Conservation (phyloP, 306 rosid species). For the Prunus mira region DNA sequence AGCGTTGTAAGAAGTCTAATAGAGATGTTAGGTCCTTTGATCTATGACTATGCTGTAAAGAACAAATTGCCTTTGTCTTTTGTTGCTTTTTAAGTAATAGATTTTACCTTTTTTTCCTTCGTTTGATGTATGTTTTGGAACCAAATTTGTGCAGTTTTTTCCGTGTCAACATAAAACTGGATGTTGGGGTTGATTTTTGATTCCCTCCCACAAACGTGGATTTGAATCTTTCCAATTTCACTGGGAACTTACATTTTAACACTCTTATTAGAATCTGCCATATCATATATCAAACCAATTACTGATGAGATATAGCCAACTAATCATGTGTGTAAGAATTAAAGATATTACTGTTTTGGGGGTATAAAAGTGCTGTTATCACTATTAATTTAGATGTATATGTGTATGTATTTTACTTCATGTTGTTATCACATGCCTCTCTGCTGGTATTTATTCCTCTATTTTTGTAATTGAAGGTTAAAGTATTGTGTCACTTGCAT, state of each 20-base stretch:
- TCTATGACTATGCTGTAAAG: not conserved
- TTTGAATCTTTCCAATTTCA: no score
- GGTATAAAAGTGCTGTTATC: no score
- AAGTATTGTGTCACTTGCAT: constrained; percentile 78
- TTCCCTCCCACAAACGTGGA: no score
- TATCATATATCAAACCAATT: no score
- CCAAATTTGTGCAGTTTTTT: not conserved
- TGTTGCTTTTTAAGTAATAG: not conserved
- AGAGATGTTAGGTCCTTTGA: not conserved
- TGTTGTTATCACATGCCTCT: no score
- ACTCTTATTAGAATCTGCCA: no score
- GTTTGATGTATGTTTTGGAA: not conserved
- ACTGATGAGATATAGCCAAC: not conserved
- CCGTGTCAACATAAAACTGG: not conserved
- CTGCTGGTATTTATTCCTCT: constrained; percentile 22
- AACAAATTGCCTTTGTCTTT: not conserved
- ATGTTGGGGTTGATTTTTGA: not conserved
- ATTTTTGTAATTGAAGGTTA: constrained; percentile 52
- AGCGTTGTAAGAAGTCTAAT: not conserved
- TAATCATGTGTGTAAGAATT: not conserved
- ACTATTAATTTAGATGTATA: not conserved
- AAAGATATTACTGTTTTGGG: no score
- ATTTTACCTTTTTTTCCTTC: not conserved
- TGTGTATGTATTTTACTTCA: no score
- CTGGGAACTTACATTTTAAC: no score